A percentile compares a stretch with the other conserved stretches of the same genome.
phyloP scores from a whole-genome alignment of 2,329 filamentous ascomycete genomes.

The Neonectria ditissima region DNA sequence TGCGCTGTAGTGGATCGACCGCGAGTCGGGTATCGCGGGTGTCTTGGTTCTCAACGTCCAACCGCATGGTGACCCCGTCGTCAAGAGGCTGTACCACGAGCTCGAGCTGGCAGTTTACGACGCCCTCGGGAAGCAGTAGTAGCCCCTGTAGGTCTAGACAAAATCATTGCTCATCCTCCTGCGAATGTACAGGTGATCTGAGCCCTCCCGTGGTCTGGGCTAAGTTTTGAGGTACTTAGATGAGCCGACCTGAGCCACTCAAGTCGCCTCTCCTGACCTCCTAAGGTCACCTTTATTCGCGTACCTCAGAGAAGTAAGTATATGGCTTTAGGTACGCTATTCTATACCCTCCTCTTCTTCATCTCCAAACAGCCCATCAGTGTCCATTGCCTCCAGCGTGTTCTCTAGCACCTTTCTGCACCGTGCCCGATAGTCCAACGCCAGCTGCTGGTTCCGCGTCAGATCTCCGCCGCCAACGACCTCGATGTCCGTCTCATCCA shows the following conservation, averaged over 20 bases:
- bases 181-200: no score
- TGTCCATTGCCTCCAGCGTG: slow-evolving; percentile 55
- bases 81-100: slow-evolving; percentile 52
- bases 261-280: no score
- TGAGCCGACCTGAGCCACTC: no score
- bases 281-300: no score
- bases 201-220: no score
- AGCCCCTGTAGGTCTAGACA: not conserved
- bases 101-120: slow-evolving; percentile 55
- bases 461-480: slow-evolving; percentile 55
- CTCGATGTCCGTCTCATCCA: slow-evolving; percentile 61
- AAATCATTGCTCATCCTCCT: slow-evolving; percentile 27
- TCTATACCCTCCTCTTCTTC: slow-evolving; percentile 23
- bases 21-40: slow-evolving; percentile 54
- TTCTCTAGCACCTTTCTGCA: slow-evolving; percentile 61
- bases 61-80: slow-evolving; percentile 53
- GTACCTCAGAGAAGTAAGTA: no score
- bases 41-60: slow-evolving; percentile 54
- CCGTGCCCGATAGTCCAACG: slow-evolving; percentile 60
- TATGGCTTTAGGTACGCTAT: no score
- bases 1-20: slow-evolving; percentile 51
- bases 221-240: no score
- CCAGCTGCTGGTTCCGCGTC: slow-evolving; percentile 61
- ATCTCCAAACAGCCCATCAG: slow-evolving; percentile 46
- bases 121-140: slow-evolving; percentile 24